phyloP scores from a whole-genome alignment of 805 yeast species.

The Candida caryicola region DNA sequence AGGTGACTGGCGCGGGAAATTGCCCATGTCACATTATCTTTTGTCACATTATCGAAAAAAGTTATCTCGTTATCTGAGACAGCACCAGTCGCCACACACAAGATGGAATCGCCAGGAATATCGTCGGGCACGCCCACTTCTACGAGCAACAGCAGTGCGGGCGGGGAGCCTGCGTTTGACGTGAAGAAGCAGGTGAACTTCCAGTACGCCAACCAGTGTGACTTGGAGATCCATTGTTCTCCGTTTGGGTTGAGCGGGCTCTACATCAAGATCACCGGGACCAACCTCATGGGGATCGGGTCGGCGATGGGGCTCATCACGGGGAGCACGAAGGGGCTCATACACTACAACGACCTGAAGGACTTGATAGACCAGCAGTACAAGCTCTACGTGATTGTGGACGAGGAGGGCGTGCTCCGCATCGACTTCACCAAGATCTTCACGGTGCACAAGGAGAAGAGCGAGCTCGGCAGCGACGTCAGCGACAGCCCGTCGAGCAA shows the following conservation, averaged over 20 bases:
- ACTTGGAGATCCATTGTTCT: slow-evolving; percentile 53
- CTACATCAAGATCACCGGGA: slow-evolving; percentile 46
- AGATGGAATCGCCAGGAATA: background rate
- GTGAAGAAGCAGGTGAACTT: slow-evolving; percentile 22
- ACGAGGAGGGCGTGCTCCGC: slow-evolving; percentile 44
- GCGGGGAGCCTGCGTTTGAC: background rate
- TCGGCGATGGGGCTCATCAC: slow-evolving; percentile 57
- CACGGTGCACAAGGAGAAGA: slow-evolving; percentile 17
- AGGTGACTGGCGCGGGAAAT: too few species aligned
- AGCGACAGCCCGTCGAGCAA: slow-evolving; percentile 1
- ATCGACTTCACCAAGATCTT: slow-evolving; percentile 52
- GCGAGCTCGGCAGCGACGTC: slow-evolving; percentile 4
- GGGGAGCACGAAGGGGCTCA: slow-evolving; percentile 47
- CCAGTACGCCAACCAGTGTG: slow-evolving; percentile 49
- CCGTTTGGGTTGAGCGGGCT: slow-evolving; percentile 55
- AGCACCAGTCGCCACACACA: too few species aligned
- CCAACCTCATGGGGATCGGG: slow-evolving; percentile 53
- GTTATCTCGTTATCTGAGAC: too few species aligned
- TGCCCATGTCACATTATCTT: too few species aligned
- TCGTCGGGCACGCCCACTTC: background rate
- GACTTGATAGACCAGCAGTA: slow-evolving; percentile 47
- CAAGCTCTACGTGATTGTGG: slow-evolving; percentile 48
- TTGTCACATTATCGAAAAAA: too few species aligned
- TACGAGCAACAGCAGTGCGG: background rate
- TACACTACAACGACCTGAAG: slow-evolving; percentile 47